Evolutionary conservation across 306 rosid genomes (phyloP), one percentile per base, ranked within the genome.

Genomic region (Crotalaria pallida): DNA sequence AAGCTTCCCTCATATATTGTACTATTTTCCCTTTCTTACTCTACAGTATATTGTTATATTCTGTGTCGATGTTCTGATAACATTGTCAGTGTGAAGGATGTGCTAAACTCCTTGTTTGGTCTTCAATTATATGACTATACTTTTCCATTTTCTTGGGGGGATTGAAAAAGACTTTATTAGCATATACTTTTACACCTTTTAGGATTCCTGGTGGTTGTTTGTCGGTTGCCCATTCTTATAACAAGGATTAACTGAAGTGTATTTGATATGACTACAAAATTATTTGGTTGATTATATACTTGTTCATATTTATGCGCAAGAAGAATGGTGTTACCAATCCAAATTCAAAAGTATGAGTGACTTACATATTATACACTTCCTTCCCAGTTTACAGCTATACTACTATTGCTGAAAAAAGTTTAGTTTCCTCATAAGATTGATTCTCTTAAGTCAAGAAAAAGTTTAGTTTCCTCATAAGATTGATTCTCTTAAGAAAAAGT

Each of bases 401-500:
- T 57, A 68, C 67, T 24, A 51, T 43, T 64, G 55, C 68, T 72
- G 15, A 51, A 58, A 80, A 67, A 56, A 17, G 40, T 22, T 15
- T 50, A 51, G 72, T 58, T 76, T 13, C 47, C 69, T 76, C 33
- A 77, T 58, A 12, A 12, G n/a, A 11, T 71, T 80, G 68, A 24
- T 69, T 75, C n/a, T n/a, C n/a, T n/a, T n/a, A n/a, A n/a, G n/a
- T n/a, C n/a, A n/a, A n/a, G n/a, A 58, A 80, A 67, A 56, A 17
- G 40, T 22, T 15, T 50, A 51, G 72, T 58, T 76, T 13, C 47
- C 69, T 76, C 33, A 77, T 58, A 12, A n/a, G n/a, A 11, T 71
- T 80, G 68, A 24, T 69, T 75, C n/a, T n/a, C n/a, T n/a, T n/a
- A n/a, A n/a, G n/a, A 58, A 80, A 67, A 56, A 17, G 40, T 22